Conservation (phyloP, 1,284 basidiomycete species). For the Trametes pubescens region DNA sequence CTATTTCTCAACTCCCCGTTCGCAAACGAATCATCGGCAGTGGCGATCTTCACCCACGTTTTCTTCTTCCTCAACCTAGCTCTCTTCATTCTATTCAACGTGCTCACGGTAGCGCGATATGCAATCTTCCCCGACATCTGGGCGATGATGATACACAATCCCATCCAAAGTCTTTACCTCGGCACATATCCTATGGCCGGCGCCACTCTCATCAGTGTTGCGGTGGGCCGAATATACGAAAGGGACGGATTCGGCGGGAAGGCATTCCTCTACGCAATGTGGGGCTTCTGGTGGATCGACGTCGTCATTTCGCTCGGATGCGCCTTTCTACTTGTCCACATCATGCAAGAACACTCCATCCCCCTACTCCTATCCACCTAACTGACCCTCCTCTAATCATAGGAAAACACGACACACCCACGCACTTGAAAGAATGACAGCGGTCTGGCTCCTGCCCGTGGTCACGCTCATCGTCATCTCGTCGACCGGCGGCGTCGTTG, state of each 20-base stretch:
- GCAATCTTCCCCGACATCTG: constrained; percentile 54
- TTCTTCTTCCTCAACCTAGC: constrained; percentile 64
- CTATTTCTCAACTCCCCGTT: constrained; percentile 53
- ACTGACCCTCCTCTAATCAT: not conserved
- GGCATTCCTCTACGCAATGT: constrained; percentile 57
- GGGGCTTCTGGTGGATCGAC: constrained; percentile 73
- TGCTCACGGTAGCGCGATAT: constrained; percentile 54
- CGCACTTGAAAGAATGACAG: constrained; percentile 52
- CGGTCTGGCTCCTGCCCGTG: constrained; percentile 68
- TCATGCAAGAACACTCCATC: constrained; percentile 51
- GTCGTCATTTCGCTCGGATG: constrained; percentile 54
- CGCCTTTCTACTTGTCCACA: constrained; percentile 62
- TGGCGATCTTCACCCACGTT: constrained; percentile 47
- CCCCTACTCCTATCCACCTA: not conserved
- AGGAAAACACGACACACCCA: constrained; percentile 67
- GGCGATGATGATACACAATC: constrained; percentile 52
- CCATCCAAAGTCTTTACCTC: constrained; percentile 65
- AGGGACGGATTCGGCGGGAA: constrained; percentile 52
- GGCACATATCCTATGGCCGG: constrained; percentile 70
- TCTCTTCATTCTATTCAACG: constrained; percentile 57
- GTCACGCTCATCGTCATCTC: constrained; percentile 69
- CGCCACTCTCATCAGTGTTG: constrained; percentile 54
- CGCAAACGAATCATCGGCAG: constrained; percentile 39
- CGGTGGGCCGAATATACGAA: constrained; percentile 37
- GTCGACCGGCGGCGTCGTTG: constrained; percentile 63